Percentiles rank a stretch among this genome's conserved stretches.
Conservation (phyloP, 2,329 filamentous ascomycete species). For the Geosmithia flava region DNA sequence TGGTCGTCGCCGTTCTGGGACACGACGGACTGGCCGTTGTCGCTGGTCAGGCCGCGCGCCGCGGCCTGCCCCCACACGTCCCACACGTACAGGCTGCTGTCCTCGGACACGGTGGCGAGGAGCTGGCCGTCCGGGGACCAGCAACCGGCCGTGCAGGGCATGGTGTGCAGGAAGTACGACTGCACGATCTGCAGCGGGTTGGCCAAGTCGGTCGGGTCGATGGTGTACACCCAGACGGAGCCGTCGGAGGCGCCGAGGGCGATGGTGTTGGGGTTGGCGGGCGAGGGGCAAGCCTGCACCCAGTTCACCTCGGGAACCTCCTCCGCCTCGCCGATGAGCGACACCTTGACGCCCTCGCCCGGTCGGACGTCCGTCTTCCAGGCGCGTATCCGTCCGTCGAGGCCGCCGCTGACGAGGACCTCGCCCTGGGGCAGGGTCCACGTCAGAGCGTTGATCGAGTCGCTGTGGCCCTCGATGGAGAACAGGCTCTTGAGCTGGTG, state of each 20-base stretch:
- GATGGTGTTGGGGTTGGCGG: constrained; percentile 63
- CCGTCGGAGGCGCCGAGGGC: constrained; percentile 85
- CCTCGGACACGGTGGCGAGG: constrained; percentile 80
- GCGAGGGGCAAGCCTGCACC: constrained; percentile 63
- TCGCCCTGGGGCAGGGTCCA: constrained; percentile 79
- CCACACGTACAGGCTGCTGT: constrained; percentile 81
- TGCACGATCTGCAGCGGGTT: constrained; percentile 70
- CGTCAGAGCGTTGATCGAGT: constrained; percentile 75
- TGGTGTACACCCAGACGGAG: constrained; percentile 90
- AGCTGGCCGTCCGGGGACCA: constrained; percentile 85
- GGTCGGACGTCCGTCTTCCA: constrained; percentile 43
- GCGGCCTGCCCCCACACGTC: constrained; percentile 77
- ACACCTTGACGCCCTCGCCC: constrained; percentile 34
- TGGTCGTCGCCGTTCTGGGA: constrained; percentile 71
- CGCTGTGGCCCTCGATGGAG: constrained; percentile 77
- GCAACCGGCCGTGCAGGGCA: constrained; percentile 72
- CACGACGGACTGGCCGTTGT: constrained; percentile 55
- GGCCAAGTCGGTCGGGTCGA: constrained; percentile 51
- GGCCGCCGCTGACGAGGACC: constrained; percentile 72
- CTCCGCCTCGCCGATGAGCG: constrained; percentile 63
- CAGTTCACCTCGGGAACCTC: constrained; percentile 96
- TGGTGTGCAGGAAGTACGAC: constrained; percentile 85
- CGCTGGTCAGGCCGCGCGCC: constrained; percentile 34
- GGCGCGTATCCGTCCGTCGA: constrained; percentile 72
- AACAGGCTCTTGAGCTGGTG: constrained; percentile 53